Conservation (phyloP, 352 stramenopile genomes). For the Globisporangium cylindrosporum region DNA sequence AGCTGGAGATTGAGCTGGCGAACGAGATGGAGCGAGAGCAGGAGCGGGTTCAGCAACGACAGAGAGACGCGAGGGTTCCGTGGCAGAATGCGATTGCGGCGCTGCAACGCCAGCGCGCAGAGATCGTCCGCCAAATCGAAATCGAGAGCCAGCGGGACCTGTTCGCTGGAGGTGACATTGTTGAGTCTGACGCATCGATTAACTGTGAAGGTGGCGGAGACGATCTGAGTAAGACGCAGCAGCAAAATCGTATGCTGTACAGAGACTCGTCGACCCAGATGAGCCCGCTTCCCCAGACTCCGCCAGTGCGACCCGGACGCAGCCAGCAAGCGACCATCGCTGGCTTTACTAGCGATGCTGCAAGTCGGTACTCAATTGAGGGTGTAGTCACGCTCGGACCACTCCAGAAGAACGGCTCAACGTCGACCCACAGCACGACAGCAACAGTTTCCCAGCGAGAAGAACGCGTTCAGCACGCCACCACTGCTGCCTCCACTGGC, state of each 20-base stretch:
- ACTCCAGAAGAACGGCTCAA: conserved; percentile 4
- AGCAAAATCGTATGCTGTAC: not conserved
- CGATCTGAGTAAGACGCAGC: not conserved
- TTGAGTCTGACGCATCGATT: not conserved
- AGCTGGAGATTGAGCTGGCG: conserved; percentile 38
- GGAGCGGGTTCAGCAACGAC: conserved; percentile 15
- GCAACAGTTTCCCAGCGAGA: not conserved
- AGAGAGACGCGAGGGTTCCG: conserved; percentile 5
- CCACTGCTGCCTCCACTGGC: not conserved
- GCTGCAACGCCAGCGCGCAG: conserved; percentile 40
- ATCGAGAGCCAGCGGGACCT: conserved; percentile 15
- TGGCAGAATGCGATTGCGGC: conserved; percentile 38
- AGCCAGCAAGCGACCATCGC: not conserved
- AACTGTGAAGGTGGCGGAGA: not conserved
- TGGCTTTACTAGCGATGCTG: not conserved
- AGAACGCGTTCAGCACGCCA: not conserved
- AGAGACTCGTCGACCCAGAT: conserved; percentile 14
- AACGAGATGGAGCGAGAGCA: conserved; percentile 28
- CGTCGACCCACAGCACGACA: not conserved
- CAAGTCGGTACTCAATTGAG: conserved; percentile 55
- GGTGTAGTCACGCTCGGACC: conserved; percentile 54
- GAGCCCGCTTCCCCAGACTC: conserved; percentile 5
- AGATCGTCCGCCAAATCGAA: conserved; percentile 50
- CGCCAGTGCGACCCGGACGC: not conserved
- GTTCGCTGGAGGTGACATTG: not conserved